Evolutionary conservation across 331 rosid species (phyloP), one percentile per base, ranked within the genome.

Genomic region (Pyracantha coccinea): DNA sequence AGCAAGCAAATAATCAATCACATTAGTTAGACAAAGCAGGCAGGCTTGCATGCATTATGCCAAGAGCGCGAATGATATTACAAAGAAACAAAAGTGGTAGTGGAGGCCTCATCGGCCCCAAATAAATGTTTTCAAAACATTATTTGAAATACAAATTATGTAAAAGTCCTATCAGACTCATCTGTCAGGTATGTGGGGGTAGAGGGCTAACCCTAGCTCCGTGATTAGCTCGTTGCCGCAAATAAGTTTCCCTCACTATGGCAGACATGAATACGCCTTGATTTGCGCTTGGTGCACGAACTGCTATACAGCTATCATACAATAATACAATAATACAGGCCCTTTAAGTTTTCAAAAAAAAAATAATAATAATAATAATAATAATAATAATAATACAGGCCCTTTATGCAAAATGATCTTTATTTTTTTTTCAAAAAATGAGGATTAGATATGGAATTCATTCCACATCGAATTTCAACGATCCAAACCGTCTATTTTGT

Each of bases 251-350:
- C 20, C 23, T 4, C 24, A 24, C 24, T 61, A 50, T 17, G 33
- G 75, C 57, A 31, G 19, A 13, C 17, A 25, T 25, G 53, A 66
- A 72, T 47, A 4, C 32, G 76, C 79, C 85, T 68, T 72, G 79
- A 81, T 67, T 81, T 61, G 82, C 85, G 85, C 85, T 68, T 10
- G 24, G 79, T 67, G 75, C 78, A 59, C 16, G 21, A 60, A 20
- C 19, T 15, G 14, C 27, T 1, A 20, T 29, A 54, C 47, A 41
- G 15, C 47, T 41, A 41, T 41, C 2, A 11, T 41, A 41, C 5
- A 41, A 41, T 10, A 35, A 35, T 9, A 8, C 13, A 35, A 35
- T 8, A 38, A 38, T 38, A 38, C 44, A 38, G 4, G 44, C 4
- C 1, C 1, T 38, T 38, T 10, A 0, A n/a, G n/a, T n/a, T n/a